phyloP scores from a whole-genome alignment of 2,329 filamentous ascomycete species.

The Colletotrichum sp. region DNA sequence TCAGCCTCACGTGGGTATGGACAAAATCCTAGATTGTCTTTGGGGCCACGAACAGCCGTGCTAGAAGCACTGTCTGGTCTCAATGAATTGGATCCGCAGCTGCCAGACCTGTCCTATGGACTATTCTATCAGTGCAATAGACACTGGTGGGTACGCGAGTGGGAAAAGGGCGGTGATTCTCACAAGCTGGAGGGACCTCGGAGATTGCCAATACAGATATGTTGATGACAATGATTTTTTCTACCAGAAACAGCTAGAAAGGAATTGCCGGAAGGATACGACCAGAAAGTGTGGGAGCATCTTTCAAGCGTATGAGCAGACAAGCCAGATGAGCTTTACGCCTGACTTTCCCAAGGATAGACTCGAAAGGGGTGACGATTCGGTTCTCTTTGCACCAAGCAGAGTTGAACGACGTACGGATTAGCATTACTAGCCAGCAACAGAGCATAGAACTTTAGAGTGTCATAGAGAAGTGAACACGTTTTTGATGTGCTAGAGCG shows the following conservation, averaged over 20 bases:
- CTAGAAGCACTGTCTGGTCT: neutral
- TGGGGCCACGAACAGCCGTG: neutral
- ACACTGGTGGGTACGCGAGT: neutral
- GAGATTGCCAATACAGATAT: neutral
- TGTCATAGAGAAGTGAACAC: neutral
- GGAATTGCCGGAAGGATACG: rapidly evolving
- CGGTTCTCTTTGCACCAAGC: neutral
- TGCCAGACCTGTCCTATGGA: neutral
- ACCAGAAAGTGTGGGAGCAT: neutral
- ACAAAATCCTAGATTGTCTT: neutral
- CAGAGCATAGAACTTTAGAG: neutral
- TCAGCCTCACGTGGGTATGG: rapidly evolving
- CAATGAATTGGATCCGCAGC: neutral
- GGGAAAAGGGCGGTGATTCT: neutral
- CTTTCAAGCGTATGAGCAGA: neutral
- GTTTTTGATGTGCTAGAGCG: neutral
- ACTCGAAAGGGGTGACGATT: neutral
- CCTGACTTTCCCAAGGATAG: neutral
- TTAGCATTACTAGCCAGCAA: neutral
- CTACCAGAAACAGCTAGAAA: neutral
- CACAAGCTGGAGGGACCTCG: neutral
- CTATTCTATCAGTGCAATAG: neutral
- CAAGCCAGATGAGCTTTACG: neutral
- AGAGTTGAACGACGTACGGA: neutral
- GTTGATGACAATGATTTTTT: rapidly evolving